These are phyloP conservation scores for Plasmodium berghei DNA, from an alignment of 169 alveolate genomes.

Conservation along the genomic window DNA sequence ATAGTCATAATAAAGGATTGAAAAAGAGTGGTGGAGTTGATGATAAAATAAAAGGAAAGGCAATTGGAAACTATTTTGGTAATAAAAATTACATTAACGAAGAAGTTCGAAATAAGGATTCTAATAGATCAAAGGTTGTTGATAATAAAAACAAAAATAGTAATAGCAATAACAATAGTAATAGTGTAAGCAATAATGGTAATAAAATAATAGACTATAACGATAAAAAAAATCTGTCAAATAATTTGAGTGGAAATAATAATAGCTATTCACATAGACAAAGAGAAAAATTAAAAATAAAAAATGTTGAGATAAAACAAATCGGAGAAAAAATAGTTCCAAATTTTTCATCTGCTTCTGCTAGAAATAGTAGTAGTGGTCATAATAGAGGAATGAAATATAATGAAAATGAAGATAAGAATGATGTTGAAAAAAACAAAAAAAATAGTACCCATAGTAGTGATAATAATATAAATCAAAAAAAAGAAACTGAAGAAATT, in stretches of 20 bases:
- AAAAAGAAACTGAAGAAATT: background rate
- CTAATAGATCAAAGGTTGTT: too few relatives aligned
- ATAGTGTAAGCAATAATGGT: constrained; percentile 1
- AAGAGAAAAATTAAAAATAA: constrained; percentile 71
- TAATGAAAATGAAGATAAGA: constrained; percentile 2
- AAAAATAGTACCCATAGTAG: background rate
- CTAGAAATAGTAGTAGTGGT: background rate
- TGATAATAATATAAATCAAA: constrained; percentile 1
- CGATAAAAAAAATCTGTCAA: background rate
- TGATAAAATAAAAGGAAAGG: too few relatives aligned
- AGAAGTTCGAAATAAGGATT: too few relatives aligned
- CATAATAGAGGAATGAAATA: background rate
- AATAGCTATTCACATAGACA: constrained; percentile 37
- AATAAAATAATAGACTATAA: background rate
- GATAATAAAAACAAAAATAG: background rate
- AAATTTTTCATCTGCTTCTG: background rate
- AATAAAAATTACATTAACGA: too few relatives aligned
- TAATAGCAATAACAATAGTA: constrained; percentile 1
- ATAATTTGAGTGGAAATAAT: background rate
- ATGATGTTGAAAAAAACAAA: background rate
- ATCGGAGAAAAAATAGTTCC: constrained; percentile 38
- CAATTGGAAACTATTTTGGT: too few relatives aligned
- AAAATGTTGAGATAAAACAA: constrained; percentile 72
- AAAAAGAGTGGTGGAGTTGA: too few relatives aligned
- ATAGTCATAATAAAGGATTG: too few relatives aligned